phyloP scores from a whole-genome alignment of 192 early-diverging fungal genomes.

The Pilaira anomala region DNA sequence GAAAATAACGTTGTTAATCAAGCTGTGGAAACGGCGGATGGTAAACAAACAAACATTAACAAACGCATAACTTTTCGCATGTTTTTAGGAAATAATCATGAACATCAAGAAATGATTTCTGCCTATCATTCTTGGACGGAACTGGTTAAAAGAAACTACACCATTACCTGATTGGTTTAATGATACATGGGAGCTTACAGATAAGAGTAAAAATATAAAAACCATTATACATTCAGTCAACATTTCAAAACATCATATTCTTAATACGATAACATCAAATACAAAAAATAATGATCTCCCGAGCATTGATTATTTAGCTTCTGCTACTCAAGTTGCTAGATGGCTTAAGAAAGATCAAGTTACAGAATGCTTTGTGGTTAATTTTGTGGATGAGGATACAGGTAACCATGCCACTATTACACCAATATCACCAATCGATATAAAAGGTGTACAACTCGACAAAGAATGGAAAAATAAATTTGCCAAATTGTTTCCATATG shows the following conservation, averaged over 20 bases:
- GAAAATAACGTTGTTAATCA: not conserved
- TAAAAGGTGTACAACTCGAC: not conserved
- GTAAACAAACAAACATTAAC: not conserved
- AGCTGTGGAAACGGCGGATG: not conserved
- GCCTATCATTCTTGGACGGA: not conserved
- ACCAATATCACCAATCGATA: not conserved
- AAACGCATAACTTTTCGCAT: not conserved
- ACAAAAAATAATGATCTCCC: no score
- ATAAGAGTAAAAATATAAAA: no score
- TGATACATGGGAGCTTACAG: not conserved
- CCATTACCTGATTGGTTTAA: not conserved
- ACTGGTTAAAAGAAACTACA: not conserved
- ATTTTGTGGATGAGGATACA: not conserved
- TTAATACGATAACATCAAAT: no score
- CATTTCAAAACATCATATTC: no score
- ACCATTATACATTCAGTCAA: no score
- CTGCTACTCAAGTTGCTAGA: not conserved
- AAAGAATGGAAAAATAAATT: not conserved
- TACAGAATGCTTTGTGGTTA: not conserved
- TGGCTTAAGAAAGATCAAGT: not conserved
- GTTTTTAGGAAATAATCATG: not conserved
- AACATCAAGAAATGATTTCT: not conserved
- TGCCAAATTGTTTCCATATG: not conserved
- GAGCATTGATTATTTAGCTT: not conserved
- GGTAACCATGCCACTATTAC: not conserved